Evolutionary conservation across 1,139 yeast genomes (phyloP).

Genomic region (Lodderomyces orthopsilosis): DNA sequence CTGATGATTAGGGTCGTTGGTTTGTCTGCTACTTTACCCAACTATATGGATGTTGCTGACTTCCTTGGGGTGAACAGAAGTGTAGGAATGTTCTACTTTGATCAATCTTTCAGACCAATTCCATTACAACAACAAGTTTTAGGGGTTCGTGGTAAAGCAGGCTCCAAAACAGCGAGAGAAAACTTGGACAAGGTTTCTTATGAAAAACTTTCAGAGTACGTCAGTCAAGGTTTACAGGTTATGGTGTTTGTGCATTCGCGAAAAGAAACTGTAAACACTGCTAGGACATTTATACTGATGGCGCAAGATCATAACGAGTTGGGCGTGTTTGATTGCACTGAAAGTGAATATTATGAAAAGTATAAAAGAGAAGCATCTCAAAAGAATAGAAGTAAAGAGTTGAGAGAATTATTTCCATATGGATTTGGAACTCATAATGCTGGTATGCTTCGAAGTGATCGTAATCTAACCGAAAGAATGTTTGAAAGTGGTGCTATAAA

Average conservation of each 20-base stretch:
- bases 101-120: constrained; percentile 89
- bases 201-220: constrained; percentile 67
- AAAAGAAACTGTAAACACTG: constrained; percentile 85
- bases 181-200: constrained; percentile 76
- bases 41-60: constrained; percentile 91
- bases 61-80: constrained; percentile 88
- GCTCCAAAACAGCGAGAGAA: constrained; percentile 64
- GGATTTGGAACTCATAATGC: constrained; percentile 98
- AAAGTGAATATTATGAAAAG: constrained; percentile 40
- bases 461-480: constrained; percentile 86
- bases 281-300: constrained; percentile 66
- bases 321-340: constrained; percentile 61
- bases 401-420: constrained; percentile 71
- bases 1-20: constrained; percentile 96
- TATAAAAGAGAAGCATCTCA: constrained; percentile 63
- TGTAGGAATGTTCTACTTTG: constrained; percentile 91
- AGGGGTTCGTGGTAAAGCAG: constrained; percentile 86
- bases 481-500: constrained; percentile 83
- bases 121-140: constrained; percentile 85
- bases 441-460: constrained; percentile 89
- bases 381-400: constrained; percentile 73
- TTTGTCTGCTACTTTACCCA: constrained; percentile 93
- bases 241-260: constrained; percentile 97
- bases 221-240: constrained; percentile 76
- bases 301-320: constrained; percentile 61